These are phyloP conservation scores for Akanthomyces lecanii DNA, from an alignment of 2,329 filamentous ascomycete genomes.

Conservation along the genomic window DNA sequence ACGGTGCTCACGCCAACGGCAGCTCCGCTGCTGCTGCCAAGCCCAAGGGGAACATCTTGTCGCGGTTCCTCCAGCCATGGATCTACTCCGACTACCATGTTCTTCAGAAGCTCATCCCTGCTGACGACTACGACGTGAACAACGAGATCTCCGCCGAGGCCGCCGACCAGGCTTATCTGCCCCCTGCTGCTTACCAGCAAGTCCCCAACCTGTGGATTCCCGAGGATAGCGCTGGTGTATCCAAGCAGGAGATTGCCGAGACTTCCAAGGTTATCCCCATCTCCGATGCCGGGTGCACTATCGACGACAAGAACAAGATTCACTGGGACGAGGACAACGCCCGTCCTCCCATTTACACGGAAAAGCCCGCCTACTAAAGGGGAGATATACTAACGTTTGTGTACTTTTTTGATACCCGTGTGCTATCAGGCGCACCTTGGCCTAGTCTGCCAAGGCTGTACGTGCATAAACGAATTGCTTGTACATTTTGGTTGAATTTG, in stretches of 20 bases:
- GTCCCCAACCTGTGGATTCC: conserved; percentile 72
- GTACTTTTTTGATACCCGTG: conserved; percentile 16
- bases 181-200: conserved; percentile 60
- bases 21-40: conserved; percentile 27
- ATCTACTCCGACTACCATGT: conserved; percentile 66
- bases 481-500: not conserved
- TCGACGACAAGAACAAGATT: conserved; percentile 60
- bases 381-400: not conserved
- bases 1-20: conserved; percentile 25
- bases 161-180: conserved; percentile 65
- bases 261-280: conserved; percentile 64
- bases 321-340: conserved; percentile 39
- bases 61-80: conserved; percentile 71
- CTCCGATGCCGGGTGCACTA: conserved; percentile 65
- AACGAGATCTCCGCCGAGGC: conserved; percentile 58
- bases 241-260: conserved; percentile 65
- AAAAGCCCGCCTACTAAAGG: conserved; percentile 42
- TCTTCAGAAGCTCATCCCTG: conserved; percentile 67
- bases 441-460: not conserved
- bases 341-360: conserved; percentile 41
- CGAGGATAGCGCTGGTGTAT: conserved; percentile 64
- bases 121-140: conserved; percentile 41
- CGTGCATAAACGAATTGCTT: conserved; percentile 1
- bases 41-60: conserved; percentile 50
- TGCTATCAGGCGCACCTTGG: conserved; percentile 10